Base-by-base conservation (phyloP, 2,329 filamentous ascomycete species). In the Ophiocordyceps camponoti-floridani region DNA sequence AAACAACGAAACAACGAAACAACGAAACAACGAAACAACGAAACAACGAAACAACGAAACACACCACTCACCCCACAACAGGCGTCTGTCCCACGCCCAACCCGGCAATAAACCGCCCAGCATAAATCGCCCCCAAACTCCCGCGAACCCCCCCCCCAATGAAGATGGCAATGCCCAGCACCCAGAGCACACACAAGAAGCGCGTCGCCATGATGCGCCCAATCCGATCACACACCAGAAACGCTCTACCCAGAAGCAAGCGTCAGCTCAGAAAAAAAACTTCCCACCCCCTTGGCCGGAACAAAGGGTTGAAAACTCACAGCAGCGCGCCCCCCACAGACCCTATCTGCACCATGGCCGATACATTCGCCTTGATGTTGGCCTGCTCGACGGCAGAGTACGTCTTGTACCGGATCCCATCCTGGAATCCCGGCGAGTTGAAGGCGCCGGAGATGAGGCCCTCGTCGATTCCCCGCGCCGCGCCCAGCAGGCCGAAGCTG, bases 291-390 rank as follows among this genome's bases (percentile, higher is more conserved):
- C 28, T 7, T 31, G 7, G 12, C 28, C 12, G 40, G 16, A 26
- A n/a, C 23, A 26, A 28, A n/a, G n/a, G 12, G 13, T 14, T 8
- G 35, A 18, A 9, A 41, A 47, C 61, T 56, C 55, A 67, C 65
- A 70, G 69, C 30, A 84, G 66, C 28, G 82, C 79, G 40, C 83
- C 83, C 4, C 67, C 77, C 28, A 88, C 81, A 23, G 75, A 82
- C 23, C 83, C 83, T 53, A 87, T 76, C 60, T 87, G 83, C 0
- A 88, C 83, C 83, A 88, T 88, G 42, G 80, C 74, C 2, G 82
- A 81, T 45, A 88, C 81, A 58, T 88, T 88, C 52, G 73, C 77
- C 61, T 82, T 77, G 62, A 81, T 78, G 57, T 83, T 77, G 48
- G 80, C 77, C 55, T 72, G 65, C 42, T 74, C 68, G 4, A 69